Conservation (phyloP, 768 basidiomycete genomes). For the Hygrophorus pudorinus region DNA sequence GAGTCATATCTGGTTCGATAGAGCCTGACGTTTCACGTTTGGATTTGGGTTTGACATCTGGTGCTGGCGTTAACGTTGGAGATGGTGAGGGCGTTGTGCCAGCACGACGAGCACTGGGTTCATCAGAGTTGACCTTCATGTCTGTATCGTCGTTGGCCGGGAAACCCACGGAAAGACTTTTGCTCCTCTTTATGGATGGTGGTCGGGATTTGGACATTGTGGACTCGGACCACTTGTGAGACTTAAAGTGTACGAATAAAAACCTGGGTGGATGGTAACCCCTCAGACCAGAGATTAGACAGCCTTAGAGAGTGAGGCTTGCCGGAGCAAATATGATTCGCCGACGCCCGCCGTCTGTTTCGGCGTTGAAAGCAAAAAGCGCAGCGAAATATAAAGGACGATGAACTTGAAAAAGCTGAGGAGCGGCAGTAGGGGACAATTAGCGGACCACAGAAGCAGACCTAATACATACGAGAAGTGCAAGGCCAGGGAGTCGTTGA, state of each 20-base stretch:
- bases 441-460: neutral
- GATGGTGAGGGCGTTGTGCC: neutral
- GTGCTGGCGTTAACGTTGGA: neutral
- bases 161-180: neutral
- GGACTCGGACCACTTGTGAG: neutral
- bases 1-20: neutral
- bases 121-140: slow-evolving; percentile 2
- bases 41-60: neutral
- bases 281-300: neutral
- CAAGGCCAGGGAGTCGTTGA: slow-evolving; percentile 9
- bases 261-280: no score
- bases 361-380: neutral
- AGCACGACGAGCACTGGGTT: slow-evolving; percentile 2
- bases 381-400: neutral
- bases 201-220: slow-evolving; percentile 1
- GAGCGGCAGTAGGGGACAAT: neutral
- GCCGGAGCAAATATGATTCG: neutral
- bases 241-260: no score
- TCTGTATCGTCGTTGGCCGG: neutral
- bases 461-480: slow-evolving; percentile 6
- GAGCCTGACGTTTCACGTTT: neutral
- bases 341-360: neutral
- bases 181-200: neutral
- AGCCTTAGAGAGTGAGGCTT: neutral
- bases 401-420: neutral